Percentiles rank a stretch among this genome's conserved stretches.
phyloP scores from a whole-genome alignment of 179 eudicot species.

The Nepenthes alata region DNA sequence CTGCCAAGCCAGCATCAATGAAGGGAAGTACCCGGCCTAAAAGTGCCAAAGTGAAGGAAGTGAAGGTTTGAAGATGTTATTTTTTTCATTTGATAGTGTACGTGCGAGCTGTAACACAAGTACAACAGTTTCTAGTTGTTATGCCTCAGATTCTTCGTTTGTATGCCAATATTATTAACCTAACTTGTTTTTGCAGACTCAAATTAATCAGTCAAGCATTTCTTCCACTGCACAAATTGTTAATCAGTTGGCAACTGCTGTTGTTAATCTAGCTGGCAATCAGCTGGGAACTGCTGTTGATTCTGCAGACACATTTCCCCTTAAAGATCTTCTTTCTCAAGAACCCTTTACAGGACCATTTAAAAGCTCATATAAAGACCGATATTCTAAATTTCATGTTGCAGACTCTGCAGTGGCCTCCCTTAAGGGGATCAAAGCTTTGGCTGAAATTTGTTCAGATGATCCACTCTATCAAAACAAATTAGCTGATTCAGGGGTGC shows the following conservation, averaged over 20 bases:
- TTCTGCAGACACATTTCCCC: slow-evolving; percentile 40
- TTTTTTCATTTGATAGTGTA: background rate
- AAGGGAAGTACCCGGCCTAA: slow-evolving; percentile 55
- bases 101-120: background rate
- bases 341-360: slow-evolving; percentile 72
- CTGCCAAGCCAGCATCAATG: slow-evolving; percentile 34
- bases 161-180: slow-evolving; percentile 6
- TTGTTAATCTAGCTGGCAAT: slow-evolving; percentile 70
- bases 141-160: background rate
- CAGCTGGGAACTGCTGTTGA: slow-evolving; percentile 41
- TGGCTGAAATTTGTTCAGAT: slow-evolving; percentile 80
- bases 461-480: slow-evolving; percentile 50
- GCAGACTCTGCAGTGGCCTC: slow-evolving; percentile 89
- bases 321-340: slow-evolving; percentile 63
- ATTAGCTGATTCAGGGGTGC: slow-evolving; percentile 63
- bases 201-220: slow-evolving; percentile 73
- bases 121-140: background rate
- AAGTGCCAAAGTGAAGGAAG: slow-evolving; percentile 85
- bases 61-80: slow-evolving; percentile 50
- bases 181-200: slow-evolving; percentile 54
- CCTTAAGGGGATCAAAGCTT: slow-evolving; percentile 83
- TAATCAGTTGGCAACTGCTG: slow-evolving; percentile 66
- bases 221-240: slow-evolving; percentile 49
- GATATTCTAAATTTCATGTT: slow-evolving; percentile 49
- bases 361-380: slow-evolving; percentile 64